These are phyloP conservation scores for Alternaria longipes DNA, from an alignment of 2,329 filamentous ascomycete species.

Conservation along the genomic window DNA sequence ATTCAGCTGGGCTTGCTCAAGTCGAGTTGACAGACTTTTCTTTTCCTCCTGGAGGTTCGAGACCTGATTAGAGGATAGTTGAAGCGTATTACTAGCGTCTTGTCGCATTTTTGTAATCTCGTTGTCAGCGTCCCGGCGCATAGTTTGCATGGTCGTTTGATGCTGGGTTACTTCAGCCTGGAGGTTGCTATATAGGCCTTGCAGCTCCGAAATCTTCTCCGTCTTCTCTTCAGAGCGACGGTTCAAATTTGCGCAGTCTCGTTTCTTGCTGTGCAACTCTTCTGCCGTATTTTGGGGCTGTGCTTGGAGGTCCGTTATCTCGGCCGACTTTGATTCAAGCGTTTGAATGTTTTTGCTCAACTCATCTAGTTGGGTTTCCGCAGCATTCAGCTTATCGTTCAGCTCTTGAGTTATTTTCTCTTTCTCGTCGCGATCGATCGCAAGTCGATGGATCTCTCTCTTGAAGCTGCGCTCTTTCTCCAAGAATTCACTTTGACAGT, in stretches of 20 bases:
- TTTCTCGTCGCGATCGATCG: conserved; percentile 23
- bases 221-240: conserved; percentile 7
- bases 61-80: conserved; percentile 10
- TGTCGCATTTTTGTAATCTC: conserved; percentile 8
- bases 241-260: conserved; percentile 8
- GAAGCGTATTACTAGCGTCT: conserved; percentile 15
- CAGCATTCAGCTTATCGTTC: conserved; percentile 15
- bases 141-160: conserved; percentile 11
- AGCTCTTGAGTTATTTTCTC: conserved; percentile 11
- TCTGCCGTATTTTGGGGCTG: conserved; percentile 16
- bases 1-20: conserved; percentile 20
- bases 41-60: conserved; percentile 23
- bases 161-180: conserved; percentile 22
- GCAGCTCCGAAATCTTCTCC: conserved; percentile 5
- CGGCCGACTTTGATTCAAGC: conserved; percentile 7
- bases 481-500: conserved; percentile 13
- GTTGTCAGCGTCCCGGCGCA: conserved; percentile 24
- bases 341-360: conserved; percentile 10
- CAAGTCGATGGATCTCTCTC: conserved; percentile 27
- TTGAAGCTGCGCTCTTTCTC: conserved; percentile 25
- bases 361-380: conserved; percentile 14
- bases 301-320: conserved; percentile 21
- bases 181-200: conserved; percentile 15
- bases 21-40: conserved; percentile 8
- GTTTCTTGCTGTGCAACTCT: conserved; percentile 10